Evolutionary conservation across 352 stramenopile species (phyloP).

Genomic region (Phytophthora sp.): DNA sequence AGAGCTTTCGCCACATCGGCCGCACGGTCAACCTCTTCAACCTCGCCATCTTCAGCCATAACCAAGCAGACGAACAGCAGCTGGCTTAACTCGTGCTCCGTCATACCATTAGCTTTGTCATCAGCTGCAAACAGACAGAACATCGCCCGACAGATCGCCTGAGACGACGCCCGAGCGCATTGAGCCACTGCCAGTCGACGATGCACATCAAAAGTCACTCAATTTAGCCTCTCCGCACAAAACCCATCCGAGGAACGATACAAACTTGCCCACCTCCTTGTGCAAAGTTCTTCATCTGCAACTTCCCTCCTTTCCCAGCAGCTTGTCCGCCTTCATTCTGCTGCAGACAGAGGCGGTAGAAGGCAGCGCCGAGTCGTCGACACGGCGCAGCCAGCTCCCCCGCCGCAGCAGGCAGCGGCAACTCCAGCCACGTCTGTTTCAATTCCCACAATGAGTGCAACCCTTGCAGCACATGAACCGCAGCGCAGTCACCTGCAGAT

Average conservation of each 20-base stretch:
- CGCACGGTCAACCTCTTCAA: constrained; percentile 36
- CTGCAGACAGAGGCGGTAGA: constrained; percentile 63
- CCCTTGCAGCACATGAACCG: not conserved
- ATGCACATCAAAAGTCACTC: constrained; percentile 2
- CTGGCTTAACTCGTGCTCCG: constrained; percentile 46
- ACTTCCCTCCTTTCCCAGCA: not conserved
- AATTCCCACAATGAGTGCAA: no score
- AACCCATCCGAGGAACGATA: no score
- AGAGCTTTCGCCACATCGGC: constrained; percentile 50
- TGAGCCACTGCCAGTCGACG: constrained; percentile 49
- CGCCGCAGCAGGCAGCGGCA: constrained; percentile 39
- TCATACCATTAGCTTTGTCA: constrained; percentile 32
- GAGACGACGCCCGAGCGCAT: constrained; percentile 69
- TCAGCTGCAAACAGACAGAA: constrained; percentile 61
- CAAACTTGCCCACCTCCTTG: constrained; percentile 53
- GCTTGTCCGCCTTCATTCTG: constrained; percentile 29
- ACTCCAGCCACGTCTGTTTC: constrained; percentile 55
- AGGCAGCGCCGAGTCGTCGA: constrained; percentile 41
- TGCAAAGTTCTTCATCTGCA: constrained; percentile 62
- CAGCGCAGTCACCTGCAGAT: constrained; percentile 52
- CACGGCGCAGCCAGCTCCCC: constrained; percentile 32
- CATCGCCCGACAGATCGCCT: constrained; percentile 55
- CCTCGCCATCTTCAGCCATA: constrained; percentile 53
- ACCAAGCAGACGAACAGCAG: constrained; percentile 57
- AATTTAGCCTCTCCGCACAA: no score